Percentiles rank a stretch among this genome's conserved stretches.
phyloP scores from a whole-genome alignment of 2,329 filamentous ascomycete species.

The Colletotrichum tropicale region DNA sequence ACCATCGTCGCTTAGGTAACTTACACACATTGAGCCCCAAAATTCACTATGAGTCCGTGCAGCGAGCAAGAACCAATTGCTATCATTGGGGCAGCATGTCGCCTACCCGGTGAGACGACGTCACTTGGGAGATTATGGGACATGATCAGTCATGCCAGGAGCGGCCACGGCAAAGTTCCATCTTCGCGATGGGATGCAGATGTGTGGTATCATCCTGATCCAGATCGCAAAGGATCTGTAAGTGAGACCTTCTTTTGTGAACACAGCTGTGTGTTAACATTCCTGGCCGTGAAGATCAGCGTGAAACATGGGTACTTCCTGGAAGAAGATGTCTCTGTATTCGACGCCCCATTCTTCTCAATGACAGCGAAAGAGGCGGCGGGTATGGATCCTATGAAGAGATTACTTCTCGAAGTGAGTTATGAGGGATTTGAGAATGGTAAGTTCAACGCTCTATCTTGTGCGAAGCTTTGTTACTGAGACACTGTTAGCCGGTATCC shows the following conservation, averaged over 20 bases:
- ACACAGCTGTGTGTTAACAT: background rate
- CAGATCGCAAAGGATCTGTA: slow-evolving; percentile 23
- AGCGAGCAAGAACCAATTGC: slow-evolving; percentile 36
- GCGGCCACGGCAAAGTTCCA: slow-evolving; percentile 20
- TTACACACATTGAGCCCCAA: background rate
- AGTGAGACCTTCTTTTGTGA: background rate
- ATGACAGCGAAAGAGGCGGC: slow-evolving; percentile 53
- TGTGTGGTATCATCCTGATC: slow-evolving; percentile 22
- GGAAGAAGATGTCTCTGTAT: slow-evolving; percentile 48
- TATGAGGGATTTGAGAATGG: slow-evolving; percentile 42
- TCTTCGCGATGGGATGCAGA: slow-evolving; percentile 24
- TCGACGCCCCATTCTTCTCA: slow-evolving; percentile 58
- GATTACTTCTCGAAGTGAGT: slow-evolving; percentile 36
- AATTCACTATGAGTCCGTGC: background rate
- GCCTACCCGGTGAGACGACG: slow-evolving; percentile 38
- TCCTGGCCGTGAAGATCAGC: slow-evolving; percentile 1
- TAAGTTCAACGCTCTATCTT: slow-evolving; percentile 14
- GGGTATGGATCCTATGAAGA: slow-evolving; percentile 50
- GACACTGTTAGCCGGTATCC: slow-evolving; percentile 42
- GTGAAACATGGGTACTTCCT: slow-evolving; percentile 42
- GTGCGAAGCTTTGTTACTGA: background rate
- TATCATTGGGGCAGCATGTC: slow-evolving; percentile 41
- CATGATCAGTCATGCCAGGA: slow-evolving; percentile 22
- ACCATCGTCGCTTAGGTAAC: background rate
- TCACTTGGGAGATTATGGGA: slow-evolving; percentile 39